These are phyloP conservation scores for Linum tenue DNA, from an alignment of 345 rosid species.

Conservation along the genomic window DNA sequence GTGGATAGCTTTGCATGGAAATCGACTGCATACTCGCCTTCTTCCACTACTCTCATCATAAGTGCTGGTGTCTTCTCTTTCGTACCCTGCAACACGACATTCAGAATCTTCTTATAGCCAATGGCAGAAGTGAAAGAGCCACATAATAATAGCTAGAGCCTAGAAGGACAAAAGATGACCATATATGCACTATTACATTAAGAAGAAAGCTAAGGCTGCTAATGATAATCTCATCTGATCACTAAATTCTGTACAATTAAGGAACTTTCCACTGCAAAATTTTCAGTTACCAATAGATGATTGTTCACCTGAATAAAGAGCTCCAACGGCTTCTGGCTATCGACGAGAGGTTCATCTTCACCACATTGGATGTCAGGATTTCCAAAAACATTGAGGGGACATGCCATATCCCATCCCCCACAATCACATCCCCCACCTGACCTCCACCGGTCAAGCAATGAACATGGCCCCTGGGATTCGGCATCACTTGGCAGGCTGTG, in stretches of 20 bases:
- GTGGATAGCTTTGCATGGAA: slow-evolving; percentile 85
- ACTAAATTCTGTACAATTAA: background rate
- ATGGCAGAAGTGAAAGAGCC: background rate
- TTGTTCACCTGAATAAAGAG: slow-evolving; percentile 55
- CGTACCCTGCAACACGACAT: slow-evolving; percentile 38
- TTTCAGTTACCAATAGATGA: background rate
- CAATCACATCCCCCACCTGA: slow-evolving; percentile 93
- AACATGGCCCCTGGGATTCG: slow-evolving; percentile 53
- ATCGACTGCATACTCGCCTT: slow-evolving; percentile 67
- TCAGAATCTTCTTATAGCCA: slow-evolving; percentile 11
- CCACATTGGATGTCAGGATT: slow-evolving; percentile 35
- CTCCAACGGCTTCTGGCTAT: slow-evolving; percentile 43
- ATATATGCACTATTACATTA: too few relatives aligned
- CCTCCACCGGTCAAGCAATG: slow-evolving; percentile 83
- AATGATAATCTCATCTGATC: background rate
- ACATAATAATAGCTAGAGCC: too few relatives aligned
- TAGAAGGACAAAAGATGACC: too few relatives aligned
- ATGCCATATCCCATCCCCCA: slow-evolving; percentile 99
- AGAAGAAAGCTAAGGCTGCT: background rate
- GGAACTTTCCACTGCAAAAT: background rate
- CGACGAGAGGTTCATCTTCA: slow-evolving; percentile 39
- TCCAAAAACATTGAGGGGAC: slow-evolving; percentile 67
- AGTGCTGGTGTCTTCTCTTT: slow-evolving; percentile 71
- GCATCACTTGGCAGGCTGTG: slow-evolving; percentile 57
- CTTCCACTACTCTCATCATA: slow-evolving; percentile 38